phyloP scores from a whole-genome alignment of 1,284 basidiomycete genomes.

The Somion occarium region DNA sequence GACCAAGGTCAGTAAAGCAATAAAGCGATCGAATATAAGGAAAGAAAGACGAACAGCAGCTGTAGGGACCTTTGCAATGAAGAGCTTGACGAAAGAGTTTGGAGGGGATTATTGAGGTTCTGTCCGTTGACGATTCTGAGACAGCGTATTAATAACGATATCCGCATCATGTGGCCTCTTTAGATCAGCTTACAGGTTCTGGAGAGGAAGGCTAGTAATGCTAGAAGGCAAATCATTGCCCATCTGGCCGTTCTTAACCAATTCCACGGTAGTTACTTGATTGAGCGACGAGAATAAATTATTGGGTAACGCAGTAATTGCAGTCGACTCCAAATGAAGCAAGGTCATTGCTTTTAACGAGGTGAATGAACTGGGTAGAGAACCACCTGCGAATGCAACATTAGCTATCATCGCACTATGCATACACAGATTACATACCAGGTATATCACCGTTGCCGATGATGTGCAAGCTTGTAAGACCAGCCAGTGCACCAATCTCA shows the following conservation, averaged over 20 bases:
- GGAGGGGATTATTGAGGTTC: constrained; percentile 26
- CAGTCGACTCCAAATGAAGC: constrained; percentile 44
- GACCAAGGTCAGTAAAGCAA: no score
- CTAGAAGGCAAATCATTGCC: constrained; percentile 36
- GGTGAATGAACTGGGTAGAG: constrained; percentile 33
- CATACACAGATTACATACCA: no score
- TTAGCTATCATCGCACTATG: no score
- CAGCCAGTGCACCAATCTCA: constrained; percentile 38
- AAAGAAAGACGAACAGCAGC: constrained; percentile 29
- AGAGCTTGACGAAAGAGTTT: constrained; percentile 28
- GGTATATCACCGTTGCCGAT: constrained; percentile 40
- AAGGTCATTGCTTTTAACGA: constrained; percentile 34
- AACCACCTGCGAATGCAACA: constrained; percentile 30
- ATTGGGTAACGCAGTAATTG: constrained; percentile 35
- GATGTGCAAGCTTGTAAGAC: constrained; percentile 35
- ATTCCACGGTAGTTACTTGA: constrained; percentile 35
- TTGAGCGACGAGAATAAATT: constrained; percentile 31
- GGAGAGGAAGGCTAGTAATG: constrained; percentile 30
- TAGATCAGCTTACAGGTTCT: constrained; percentile 36
- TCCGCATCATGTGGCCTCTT: background rate
- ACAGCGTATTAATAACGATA: background rate
- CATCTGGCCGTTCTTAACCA: constrained; percentile 43
- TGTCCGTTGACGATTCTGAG: constrained; percentile 33
- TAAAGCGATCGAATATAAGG: background rate
- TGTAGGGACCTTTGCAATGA: constrained; percentile 32